Conservation (phyloP, 2,329 filamentous ascomycete species). For the Calonectria leucothoes region DNA sequence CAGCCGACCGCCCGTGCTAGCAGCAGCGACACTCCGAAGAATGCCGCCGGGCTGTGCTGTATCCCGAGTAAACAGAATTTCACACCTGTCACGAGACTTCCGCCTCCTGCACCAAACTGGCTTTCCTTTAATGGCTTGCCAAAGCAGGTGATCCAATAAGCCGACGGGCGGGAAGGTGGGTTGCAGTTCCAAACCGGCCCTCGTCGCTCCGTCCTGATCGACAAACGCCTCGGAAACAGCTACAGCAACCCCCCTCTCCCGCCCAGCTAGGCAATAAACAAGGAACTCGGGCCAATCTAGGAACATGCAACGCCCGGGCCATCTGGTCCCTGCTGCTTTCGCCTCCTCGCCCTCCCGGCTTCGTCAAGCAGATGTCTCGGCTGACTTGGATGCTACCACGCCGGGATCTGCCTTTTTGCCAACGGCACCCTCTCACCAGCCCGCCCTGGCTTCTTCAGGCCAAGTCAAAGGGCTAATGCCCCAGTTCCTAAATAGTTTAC, state of each 20-base stretch:
- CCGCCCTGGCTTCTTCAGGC: not conserved
- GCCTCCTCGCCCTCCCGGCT: not conserved
- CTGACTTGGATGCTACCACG: conserved; percentile 2
- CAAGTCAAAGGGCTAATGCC: not conserved
- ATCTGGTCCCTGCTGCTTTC: not conserved
- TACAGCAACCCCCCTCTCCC: conserved; percentile 5
- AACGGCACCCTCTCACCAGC: not conserved
- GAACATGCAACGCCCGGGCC: not conserved
- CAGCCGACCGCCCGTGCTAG: conserved; percentile 11
- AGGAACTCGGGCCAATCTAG: not conserved
- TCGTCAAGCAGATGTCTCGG: conserved; percentile 12
- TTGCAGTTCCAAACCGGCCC: not conserved
- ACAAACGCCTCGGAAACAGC: conserved; percentile 1
- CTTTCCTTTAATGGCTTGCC: not conserved
- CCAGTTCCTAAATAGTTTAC: not conserved
- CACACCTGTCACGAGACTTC: not conserved
- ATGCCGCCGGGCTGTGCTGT: not conserved
- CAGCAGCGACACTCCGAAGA: conserved; percentile 14
- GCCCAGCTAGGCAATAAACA: not conserved
- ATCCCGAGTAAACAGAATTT: not conserved
- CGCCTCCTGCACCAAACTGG: not conserved
- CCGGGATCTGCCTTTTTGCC: not conserved
- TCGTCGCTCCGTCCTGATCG: not conserved
- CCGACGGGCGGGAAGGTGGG: not conserved
- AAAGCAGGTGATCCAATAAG: conserved; percentile 9